A percentile compares a stretch with the other conserved stretches of the same genome.
These are phyloP conservation scores for Phytopythium helicoides DNA, from an alignment of 352 stramenopile genomes.

Conservation along the genomic window DNA sequence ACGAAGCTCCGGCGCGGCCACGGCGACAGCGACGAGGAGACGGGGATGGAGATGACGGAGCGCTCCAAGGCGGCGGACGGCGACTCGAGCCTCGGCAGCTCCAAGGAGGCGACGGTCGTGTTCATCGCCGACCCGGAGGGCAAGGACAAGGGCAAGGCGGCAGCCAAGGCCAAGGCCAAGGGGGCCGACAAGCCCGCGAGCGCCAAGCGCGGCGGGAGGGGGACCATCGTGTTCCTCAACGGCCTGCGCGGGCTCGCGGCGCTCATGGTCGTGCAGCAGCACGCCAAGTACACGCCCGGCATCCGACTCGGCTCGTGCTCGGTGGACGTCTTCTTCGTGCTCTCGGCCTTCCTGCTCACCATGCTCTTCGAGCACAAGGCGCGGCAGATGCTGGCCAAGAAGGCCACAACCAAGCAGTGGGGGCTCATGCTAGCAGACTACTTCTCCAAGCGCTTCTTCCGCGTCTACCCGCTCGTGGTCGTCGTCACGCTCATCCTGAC, in stretches of 20 bases:
- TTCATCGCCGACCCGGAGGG: too few relatives aligned
- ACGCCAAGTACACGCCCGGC: conserved; percentile 28
- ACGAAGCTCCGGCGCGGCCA: too few relatives aligned
- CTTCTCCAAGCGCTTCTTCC: conserved; percentile 36
- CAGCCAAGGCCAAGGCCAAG: too few relatives aligned
- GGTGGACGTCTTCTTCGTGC: conserved; percentile 39
- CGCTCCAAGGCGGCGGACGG: too few relatives aligned
- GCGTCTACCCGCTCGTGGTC: conserved; percentile 32
- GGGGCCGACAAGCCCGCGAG: too few relatives aligned
- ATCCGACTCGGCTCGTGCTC: conserved; percentile 24
- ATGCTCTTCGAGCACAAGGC: conserved; percentile 39
- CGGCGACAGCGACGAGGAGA: too few relatives aligned
- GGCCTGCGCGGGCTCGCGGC: conserved; percentile 29
- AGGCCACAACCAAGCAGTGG: conserved; percentile 20
- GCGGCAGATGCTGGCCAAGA: conserved; percentile 17
- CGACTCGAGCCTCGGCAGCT: too few relatives aligned
- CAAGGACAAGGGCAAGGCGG: too few relatives aligned
- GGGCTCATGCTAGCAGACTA: conserved; percentile 23
- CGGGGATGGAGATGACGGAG: too few relatives aligned
- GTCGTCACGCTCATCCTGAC: conserved; percentile 18
- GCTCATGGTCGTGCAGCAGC: conserved; percentile 27
- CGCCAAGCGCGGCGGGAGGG: too few relatives aligned
- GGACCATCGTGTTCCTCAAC: conserved; percentile 35
- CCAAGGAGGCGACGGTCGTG: too few relatives aligned
- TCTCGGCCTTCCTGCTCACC: conserved; percentile 43